Evolutionary conservation across 2,329 filamentous ascomycete species (phyloP).

Genomic region (Aureobasidium zeae): DNA sequence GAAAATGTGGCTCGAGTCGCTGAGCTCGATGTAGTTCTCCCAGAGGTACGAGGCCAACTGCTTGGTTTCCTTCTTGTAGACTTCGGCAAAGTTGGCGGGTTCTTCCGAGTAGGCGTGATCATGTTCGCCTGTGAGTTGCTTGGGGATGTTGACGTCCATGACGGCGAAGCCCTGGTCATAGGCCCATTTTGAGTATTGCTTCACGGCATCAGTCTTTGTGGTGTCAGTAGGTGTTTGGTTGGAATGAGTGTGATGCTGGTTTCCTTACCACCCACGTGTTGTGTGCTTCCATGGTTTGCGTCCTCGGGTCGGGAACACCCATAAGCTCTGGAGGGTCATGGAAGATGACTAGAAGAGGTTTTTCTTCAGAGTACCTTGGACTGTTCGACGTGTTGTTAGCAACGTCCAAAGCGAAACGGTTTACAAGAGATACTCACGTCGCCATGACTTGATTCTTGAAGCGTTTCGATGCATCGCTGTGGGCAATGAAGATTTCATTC

Average conservation of each 20-base stretch:
- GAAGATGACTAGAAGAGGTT: conserved; percentile 71
- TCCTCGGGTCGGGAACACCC: conserved; percentile 38
- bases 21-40: conserved; percentile 90
- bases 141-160: conserved; percentile 85
- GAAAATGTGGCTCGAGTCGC: conserved; percentile 62
- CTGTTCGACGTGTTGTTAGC: background rate
- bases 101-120: conserved; percentile 32
- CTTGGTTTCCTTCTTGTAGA: conserved; percentile 42
- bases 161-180: conserved; percentile 66
- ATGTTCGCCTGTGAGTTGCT: conserved; percentile 56
- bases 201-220: conserved; percentile 66
- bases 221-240: conserved; percentile 31
- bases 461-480: conserved; percentile 60
- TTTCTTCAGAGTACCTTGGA: conserved; percentile 54
- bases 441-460: conserved; percentile 83
- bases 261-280: conserved; percentile 76
- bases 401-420: background rate
- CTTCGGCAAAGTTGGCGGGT: conserved; percentile 39
- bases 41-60: conserved; percentile 80
- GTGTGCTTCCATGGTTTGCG: conserved; percentile 67
- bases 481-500: conserved; percentile 69
- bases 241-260: background rate
- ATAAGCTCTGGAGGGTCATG: conserved; percentile 63
- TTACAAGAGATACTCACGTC: conserved; percentile 36
- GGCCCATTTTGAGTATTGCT: conserved; percentile 78